Conservation (phyloP, 192 early-diverging fungal genomes). For the Phycomyces nitens region DNA sequence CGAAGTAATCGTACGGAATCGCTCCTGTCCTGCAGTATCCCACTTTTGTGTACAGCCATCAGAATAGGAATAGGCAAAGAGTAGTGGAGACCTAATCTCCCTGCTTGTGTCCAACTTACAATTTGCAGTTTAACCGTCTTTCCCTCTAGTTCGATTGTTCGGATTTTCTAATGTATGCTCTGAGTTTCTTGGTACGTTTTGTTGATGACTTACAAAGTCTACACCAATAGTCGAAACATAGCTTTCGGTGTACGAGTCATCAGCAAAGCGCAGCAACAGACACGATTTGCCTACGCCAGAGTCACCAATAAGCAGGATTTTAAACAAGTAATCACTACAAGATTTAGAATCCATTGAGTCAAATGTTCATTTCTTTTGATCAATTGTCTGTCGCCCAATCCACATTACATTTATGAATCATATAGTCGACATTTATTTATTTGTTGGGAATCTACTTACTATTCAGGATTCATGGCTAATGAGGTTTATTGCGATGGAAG, state of each 20-base stretch:
- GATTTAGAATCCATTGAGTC: too few species aligned
- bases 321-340: constrained; percentile 96
- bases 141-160: constrained; percentile 97
- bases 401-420: background rate
- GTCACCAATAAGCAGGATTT: constrained; percentile 98
- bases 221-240: constrained; percentile 99
- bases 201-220: constrained; percentile 78
- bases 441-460: constrained; percentile 17
- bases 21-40: constrained; percentile 98
- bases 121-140: constrained; percentile 98
- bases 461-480: constrained; percentile 31
- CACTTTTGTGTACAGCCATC: too few species aligned
- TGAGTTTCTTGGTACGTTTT: constrained; percentile 84
- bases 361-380: background rate
- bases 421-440: background rate
- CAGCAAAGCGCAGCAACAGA: constrained; percentile 93
- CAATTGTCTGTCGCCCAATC: background rate
- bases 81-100: background rate
- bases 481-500: background rate
- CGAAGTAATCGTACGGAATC: constrained; percentile 98
- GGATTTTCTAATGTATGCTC: constrained; percentile 95
- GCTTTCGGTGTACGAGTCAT: constrained; percentile 98
- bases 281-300: constrained; percentile 98
- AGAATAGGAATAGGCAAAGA: constrained; percentile 1
- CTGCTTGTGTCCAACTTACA: constrained; percentile 52